Evolutionary conservation across 2,329 filamentous ascomycete species (phyloP), one percentile per base, ranked within the genome.

Genomic region (Claviceps paspali): DNA sequence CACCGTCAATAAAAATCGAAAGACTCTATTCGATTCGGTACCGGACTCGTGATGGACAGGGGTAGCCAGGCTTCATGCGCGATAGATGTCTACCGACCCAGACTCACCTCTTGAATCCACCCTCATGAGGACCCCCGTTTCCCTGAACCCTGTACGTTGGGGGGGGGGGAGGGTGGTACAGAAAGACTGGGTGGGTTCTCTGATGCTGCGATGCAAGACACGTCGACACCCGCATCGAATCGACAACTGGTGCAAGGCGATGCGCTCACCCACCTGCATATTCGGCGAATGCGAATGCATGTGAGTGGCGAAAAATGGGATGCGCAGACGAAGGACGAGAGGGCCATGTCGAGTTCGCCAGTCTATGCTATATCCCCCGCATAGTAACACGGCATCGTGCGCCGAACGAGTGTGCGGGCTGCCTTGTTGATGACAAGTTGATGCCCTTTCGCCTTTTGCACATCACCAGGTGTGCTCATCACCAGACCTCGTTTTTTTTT

Each of bases 71-170:
- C 24, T n/a, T n/a, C n/a, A n/a, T n/a, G n/a, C n/a, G n/a, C n/a
- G n/a, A n/a, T n/a, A n/a, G n/a, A n/a, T n/a, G n/a, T n/a, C n/a
- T n/a, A n/a, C n/a, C n/a, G n/a, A n/a, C n/a, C n/a, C n/a, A n/a
- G n/a, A n/a, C n/a, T n/a, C n/a, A n/a, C n/a, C n/a, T n/a, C n/a
- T 8, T 15, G 30, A 33, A 27, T 14, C 22, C 32, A 27, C 32
- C 15, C 14, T 34, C 23, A 11, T n/a, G 33, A 24, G 14, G 33
- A 34, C 33, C 33, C 33, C 33, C 33, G 14, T 34, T 34, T 33
- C 27, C 24, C 22, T 9, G 26, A 28, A 28, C 12, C 12, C 6
- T 14, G 12, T 28, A 6, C 11, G 12, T n/a, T 8, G 26, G n/a
- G 14, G 12, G 4, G 8, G 5, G 9, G 24, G 8, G 8, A 10